A percentile compares a stretch with the other conserved stretches of the same genome.
Conservation (phyloP, 2,329 filamentous ascomycete genomes). For the Diaporthe sp. region DNA sequence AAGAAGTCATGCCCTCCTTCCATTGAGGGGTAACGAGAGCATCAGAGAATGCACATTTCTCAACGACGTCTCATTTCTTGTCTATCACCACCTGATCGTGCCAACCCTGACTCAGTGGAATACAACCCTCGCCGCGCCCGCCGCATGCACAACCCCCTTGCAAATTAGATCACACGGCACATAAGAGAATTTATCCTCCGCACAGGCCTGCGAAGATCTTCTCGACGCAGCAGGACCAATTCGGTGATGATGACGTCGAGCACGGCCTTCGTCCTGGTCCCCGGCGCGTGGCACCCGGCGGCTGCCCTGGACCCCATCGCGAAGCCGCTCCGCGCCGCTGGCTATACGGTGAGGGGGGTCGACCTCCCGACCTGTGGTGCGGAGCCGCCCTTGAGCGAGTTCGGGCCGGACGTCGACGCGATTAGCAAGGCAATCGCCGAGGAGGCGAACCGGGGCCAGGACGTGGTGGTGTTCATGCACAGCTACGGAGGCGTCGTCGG, state of each 20-base stretch:
- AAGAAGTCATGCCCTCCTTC: neutral
- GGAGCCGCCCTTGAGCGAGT: slow-evolving; percentile 6
- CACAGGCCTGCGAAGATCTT: slow-evolving; percentile 7
- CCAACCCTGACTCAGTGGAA: slow-evolving; percentile 7
- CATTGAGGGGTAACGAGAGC: neutral
- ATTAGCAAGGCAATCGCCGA: slow-evolving; percentile 11
- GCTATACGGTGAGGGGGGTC: slow-evolving; percentile 9
- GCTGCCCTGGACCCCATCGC: neutral
- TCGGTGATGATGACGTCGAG: slow-evolving; percentile 17
- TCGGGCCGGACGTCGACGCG: slow-evolving; percentile 25
- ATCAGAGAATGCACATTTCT: neutral
- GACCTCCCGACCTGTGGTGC: slow-evolving; percentile 24
- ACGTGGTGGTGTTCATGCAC: slow-evolving; percentile 35
- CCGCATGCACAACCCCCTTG: slow-evolving; percentile 3
- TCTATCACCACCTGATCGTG: slow-evolving; percentile 21
- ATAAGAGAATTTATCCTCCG: neutral
- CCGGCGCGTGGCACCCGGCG: slow-evolving; percentile 29
- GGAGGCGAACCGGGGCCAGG: slow-evolving; percentile 18
- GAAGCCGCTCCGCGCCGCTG: slow-evolving; percentile 15
- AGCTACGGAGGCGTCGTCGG: slow-evolving; percentile 35
- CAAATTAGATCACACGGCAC: neutral
- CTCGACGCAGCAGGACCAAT: neutral
- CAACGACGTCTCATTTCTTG: slow-evolving; percentile 11
- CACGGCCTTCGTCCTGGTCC: slow-evolving; percentile 29
- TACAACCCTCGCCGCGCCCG: neutral